Conservation (phyloP, 495 filamentous ascomycete genomes). For the Amphirosellinia nigrospora region DNA sequence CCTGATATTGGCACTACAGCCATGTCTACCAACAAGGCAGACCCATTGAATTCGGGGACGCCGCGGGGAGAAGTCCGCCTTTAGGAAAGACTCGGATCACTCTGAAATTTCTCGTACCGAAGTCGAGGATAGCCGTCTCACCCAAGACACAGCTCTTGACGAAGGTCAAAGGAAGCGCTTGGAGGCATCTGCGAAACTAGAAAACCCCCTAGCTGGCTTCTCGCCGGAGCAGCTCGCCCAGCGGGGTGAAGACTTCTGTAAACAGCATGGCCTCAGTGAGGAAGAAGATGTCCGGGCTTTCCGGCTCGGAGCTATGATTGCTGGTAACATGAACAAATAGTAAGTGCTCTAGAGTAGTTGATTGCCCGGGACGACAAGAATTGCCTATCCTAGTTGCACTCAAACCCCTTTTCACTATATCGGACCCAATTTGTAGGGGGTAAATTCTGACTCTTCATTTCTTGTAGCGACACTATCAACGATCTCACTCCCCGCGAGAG, state of each 20-base stretch:
- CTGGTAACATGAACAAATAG: slow-evolving; percentile 51
- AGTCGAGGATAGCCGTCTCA: slow-evolving; percentile 26
- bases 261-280: slow-evolving; percentile 66
- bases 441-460: background rate
- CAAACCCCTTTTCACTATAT: background rate
- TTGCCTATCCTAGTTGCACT: background rate
- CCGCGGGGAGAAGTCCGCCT: slow-evolving; percentile 24
- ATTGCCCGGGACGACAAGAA: background rate
- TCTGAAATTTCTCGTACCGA: slow-evolving; percentile 33
- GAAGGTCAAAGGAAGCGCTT: slow-evolving; percentile 35
- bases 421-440: background rate
- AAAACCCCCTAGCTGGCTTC: slow-evolving; percentile 73
- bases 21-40: slow-evolving; percentile 29
- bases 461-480: slow-evolving; percentile 49
- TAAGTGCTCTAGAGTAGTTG: background rate
- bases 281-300: slow-evolving; percentile 72
- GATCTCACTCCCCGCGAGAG: slow-evolving; percentile 64
- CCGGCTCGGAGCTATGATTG: slow-evolving; percentile 72
- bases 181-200: slow-evolving; percentile 53
- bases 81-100: slow-evolving; percentile 31
- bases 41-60: slow-evolving; percentile 23
- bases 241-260: slow-evolving; percentile 70
- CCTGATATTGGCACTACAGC: background rate
- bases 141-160: slow-evolving; percentile 21
- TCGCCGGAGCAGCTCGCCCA: slow-evolving; percentile 62